Base-by-base conservation (phyloP, 75 land plant species). In the Pinus tabuliformis region DNA sequence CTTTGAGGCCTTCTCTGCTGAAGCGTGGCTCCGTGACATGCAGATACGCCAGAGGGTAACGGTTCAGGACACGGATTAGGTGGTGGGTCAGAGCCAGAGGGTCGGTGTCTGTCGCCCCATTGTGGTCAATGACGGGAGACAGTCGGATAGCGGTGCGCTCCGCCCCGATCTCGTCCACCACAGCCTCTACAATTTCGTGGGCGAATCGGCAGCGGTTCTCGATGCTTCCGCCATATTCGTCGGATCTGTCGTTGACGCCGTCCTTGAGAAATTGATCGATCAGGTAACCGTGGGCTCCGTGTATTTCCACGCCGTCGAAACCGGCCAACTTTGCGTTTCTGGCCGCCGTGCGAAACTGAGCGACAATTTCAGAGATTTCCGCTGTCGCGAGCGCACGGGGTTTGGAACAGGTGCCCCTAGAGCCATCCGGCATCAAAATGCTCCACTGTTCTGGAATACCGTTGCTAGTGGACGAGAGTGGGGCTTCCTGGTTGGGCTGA, bases 261-360 rank as follows among this genome's bases (percentile, higher is more conserved):
- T 95, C 91, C 76, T 95, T 95, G 28, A 95, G 75, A 74, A 95
- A 95, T 64, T 95, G 98, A 81, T 95, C 98, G 63, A 92, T 85
- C n/a, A 88, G 77, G 68, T 95, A 95, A 8, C 98, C 98, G 33
- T 95, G 98, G 2, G 91, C 98, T 0, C 87, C 88, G 56, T 95
- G 95, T 39, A 95, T 82, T 78, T 95, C 98, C 49, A 95, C 81
- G 15, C 98, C 98, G 52, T 95, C 95, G 56, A 33, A 33, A 33
- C 33, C 33, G 2, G 33, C 33, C 33, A 2, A 33, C 33, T 2
- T 33, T 0, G 33, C 33, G 33, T 33, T 33, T 33, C 33, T 33
- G 33, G 33, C 33, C 33, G 33, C 33, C 2, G 2, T 33, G 33
- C 33, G 33, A 33, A 33, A 33, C 33, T 33, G 33, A 33, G 1